phyloP scores from a whole-genome alignment of 768 basidiomycete species.

The Suillus cothurnatus region DNA sequence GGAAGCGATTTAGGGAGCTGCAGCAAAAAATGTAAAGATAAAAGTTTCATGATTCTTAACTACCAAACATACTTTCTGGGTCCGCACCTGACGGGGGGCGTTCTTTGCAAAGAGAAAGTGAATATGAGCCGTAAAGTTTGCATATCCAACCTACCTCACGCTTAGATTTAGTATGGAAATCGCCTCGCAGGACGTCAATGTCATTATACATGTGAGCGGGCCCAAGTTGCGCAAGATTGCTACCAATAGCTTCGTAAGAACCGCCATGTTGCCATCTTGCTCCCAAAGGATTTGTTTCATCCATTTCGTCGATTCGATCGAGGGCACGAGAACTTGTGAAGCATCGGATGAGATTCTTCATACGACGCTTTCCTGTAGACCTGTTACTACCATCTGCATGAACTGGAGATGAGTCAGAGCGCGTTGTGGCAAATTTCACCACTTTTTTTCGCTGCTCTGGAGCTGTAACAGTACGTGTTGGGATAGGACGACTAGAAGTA shows the following conservation, averaged over 20 bases:
- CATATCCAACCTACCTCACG: constrained; percentile 25
- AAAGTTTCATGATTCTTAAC: background rate
- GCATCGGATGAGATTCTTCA: constrained; percentile 31
- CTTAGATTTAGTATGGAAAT: constrained; percentile 10
- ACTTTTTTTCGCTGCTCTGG: constrained; percentile 6
- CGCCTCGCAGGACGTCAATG: constrained; percentile 6
- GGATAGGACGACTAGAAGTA: background rate
- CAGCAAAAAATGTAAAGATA: constrained; percentile 19
- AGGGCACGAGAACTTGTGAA: constrained; percentile 38
- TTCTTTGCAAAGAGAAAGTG: constrained; percentile 16
- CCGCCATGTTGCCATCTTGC: constrained; percentile 65
- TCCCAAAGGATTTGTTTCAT: constrained; percentile 74
- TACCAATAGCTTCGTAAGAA: constrained; percentile 68
- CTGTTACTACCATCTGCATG: constrained; percentile 11
- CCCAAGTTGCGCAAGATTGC: constrained; percentile 16
- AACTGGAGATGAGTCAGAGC: constrained; percentile 4
- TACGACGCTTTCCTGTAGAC: constrained; percentile 18
- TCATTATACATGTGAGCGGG: constrained; percentile 12
- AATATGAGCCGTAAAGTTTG: constrained; percentile 13
- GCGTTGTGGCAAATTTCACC: background rate
- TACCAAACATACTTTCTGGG: constrained; percentile 21
- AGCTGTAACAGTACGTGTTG: background rate
- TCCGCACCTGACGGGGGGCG: constrained; percentile 14
- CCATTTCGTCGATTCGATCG: constrained; percentile 78
- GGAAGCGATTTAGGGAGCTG: constrained; percentile 9